Percentiles rank a stretch among this genome's conserved stretches.
Evolutionary conservation across 768 basidiomycete genomes (phyloP).

Genomic region (Naematelia encephala): DNA sequence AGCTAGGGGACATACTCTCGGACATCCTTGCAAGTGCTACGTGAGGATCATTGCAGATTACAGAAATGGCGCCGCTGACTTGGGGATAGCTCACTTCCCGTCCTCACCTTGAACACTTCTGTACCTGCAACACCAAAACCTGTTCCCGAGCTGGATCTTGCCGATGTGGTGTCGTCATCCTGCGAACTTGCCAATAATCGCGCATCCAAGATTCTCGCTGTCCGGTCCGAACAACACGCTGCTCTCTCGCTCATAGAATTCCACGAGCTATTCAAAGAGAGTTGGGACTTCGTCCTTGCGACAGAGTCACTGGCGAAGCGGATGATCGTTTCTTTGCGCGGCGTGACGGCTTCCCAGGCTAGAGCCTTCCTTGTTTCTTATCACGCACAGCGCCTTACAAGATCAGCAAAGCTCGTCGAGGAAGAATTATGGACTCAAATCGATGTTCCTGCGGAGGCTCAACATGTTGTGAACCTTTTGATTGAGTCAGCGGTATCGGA

Average conservation of each 20-base stretch:
- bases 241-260: conserved; percentile 70
- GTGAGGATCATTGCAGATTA: conserved; percentile 17
- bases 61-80: not conserved
- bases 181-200: conserved; percentile 83
- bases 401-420: conserved; percentile 84
- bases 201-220: conserved; percentile 70
- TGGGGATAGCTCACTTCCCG: not conserved
- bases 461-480: conserved; percentile 68
- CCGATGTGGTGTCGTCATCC: conserved; percentile 71
- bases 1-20: conserved; percentile 53
- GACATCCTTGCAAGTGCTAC: conserved; percentile 20
- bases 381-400: conserved; percentile 73
- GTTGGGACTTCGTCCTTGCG: conserved; percentile 84
- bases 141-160: conserved; percentile 55
- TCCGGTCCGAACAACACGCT: conserved; percentile 75
- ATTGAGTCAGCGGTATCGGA: conserved; percentile 79
- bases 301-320: conserved; percentile 79
- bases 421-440: conserved; percentile 90
- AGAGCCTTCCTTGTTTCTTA: conserved; percentile 81
- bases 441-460: conserved; percentile 66
- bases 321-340: conserved; percentile 91
- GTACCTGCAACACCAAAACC: conserved; percentile 8
- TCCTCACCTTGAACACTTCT: not conserved
- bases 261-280: conserved; percentile 72
- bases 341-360: conserved; percentile 76